Evolutionary conservation across 768 basidiomycete genomes (phyloP).

Genomic region (Russula vinacea): DNA sequence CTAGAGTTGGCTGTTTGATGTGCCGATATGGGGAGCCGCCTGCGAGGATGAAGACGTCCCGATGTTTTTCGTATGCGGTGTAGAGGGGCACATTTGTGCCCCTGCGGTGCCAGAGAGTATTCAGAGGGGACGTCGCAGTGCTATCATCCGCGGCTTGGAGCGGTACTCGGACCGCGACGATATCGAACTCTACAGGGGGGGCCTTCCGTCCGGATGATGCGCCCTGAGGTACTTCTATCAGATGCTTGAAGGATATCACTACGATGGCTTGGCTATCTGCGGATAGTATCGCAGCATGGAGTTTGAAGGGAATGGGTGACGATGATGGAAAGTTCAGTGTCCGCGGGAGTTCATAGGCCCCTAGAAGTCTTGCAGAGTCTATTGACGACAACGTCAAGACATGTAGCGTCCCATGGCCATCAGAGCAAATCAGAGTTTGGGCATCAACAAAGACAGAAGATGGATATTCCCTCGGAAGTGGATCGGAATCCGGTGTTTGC

Average conservation of each 20-base stretch:
- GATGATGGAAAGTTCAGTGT: slow-evolving; percentile 33
- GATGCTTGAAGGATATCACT: slow-evolving; percentile 59
- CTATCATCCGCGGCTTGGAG: slow-evolving; percentile 41
- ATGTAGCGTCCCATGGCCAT: slow-evolving; percentile 69
- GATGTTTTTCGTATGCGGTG: slow-evolving; percentile 45
- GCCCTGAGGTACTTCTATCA: slow-evolving; percentile 9
- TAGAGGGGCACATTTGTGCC: slow-evolving; percentile 70
- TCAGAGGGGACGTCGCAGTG: slow-evolving; percentile 41
- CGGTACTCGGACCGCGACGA: slow-evolving; percentile 58
- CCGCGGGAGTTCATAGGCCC: slow-evolving; percentile 47
- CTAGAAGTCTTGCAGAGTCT: slow-evolving; percentile 47
- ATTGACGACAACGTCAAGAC: slow-evolving; percentile 46
- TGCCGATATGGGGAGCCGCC: slow-evolving; percentile 56
- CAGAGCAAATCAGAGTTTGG: slow-evolving; percentile 53
- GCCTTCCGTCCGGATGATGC: slow-evolving; percentile 30
- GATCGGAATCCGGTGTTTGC: slow-evolving; percentile 40
- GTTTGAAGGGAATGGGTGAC: slow-evolving; percentile 40
- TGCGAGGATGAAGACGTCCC: slow-evolving; percentile 52
- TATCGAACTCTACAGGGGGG: slow-evolving; percentile 51
- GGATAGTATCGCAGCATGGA: slow-evolving; percentile 41
- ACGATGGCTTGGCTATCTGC: slow-evolving; percentile 44
- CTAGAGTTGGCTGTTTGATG: slow-evolving; percentile 36
- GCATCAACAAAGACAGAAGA: slow-evolving; percentile 58
- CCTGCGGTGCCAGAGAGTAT: slow-evolving; percentile 65
- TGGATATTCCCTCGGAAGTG: slow-evolving; percentile 67